Conservation (phyloP, 2,329 filamentous ascomycete genomes). For the Epichloe scottii region DNA sequence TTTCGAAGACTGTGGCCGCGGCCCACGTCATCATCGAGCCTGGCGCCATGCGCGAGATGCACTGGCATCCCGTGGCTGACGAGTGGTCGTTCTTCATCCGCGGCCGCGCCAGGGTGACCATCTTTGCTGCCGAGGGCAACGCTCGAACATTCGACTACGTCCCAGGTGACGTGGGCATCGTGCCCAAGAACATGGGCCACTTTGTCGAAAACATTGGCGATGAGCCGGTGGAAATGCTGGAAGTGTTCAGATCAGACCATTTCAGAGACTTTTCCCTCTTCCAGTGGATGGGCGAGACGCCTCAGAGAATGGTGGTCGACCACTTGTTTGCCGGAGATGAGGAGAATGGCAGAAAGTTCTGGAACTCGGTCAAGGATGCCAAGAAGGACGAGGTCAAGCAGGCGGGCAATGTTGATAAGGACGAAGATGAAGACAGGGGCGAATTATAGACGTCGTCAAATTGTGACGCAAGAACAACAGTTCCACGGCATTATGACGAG, state of each 20-base stretch:
- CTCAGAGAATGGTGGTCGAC: constrained; percentile 51
- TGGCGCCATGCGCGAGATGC: constrained; percentile 64
- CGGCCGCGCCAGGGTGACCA: constrained; percentile 59
- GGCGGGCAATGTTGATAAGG: background rate
- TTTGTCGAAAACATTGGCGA: constrained; percentile 76
- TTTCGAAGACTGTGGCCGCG: constrained; percentile 61
- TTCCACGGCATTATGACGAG: too few species aligned
- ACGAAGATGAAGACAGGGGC: background rate
- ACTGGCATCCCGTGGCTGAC: constrained; percentile 71
- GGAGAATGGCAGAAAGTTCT: constrained; percentile 49
- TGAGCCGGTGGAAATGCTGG: constrained; percentile 61
- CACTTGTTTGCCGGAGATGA: constrained; percentile 52
- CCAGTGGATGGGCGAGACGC: constrained; percentile 65
- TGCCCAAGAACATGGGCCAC: constrained; percentile 66
- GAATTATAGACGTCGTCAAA: background rate
- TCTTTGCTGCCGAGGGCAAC: constrained; percentile 57
- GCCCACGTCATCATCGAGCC: constrained; percentile 60
- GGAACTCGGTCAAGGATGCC: constrained; percentile 47
- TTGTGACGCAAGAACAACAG: too few species aligned
- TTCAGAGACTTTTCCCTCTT: constrained; percentile 64
- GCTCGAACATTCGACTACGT: constrained; percentile 67
- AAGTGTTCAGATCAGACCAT: constrained; percentile 59
- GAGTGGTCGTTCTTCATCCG: constrained; percentile 72
- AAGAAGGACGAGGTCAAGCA: constrained; percentile 41
- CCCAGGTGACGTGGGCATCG: constrained; percentile 64